Evolutionary conservation across 441 rosid genomes (phyloP).

Genomic region (Manihot esculenta): DNA sequence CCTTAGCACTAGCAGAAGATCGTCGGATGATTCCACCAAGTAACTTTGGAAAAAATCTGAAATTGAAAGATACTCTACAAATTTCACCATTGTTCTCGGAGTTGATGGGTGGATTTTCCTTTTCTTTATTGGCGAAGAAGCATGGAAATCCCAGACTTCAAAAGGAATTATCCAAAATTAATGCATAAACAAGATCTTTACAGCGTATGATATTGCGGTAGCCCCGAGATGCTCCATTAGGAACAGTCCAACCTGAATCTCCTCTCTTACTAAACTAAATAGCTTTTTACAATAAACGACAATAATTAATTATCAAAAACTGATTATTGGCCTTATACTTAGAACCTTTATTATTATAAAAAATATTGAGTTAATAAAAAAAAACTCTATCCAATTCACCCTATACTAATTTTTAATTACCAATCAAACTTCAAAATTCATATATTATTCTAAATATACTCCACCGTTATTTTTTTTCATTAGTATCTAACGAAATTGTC

Average conservation of each 20-base stretch:
- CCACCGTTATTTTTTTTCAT: no score
- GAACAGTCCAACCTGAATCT: constrained; percentile 21
- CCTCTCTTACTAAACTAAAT: constrained; percentile 7
- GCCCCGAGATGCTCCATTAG: not conserved
- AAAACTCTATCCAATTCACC: no score
- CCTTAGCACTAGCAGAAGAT: constrained; percentile 25
- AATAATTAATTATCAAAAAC: no score
- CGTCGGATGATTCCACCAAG: constrained; percentile 20
- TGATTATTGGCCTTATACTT: no score
- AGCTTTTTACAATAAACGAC: no score
- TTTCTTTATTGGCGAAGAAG: constrained; percentile 6
- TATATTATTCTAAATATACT: no score
- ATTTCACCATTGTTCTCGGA: not conserved
- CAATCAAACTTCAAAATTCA: no score
- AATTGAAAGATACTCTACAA: not conserved
- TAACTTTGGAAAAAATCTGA: constrained; percentile 2
- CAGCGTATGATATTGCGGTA: constrained; percentile 17
- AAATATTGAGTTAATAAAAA: no score
- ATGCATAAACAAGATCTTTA: constrained; percentile 15
- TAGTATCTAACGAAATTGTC: no score
- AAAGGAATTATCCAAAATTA: constrained; percentile 1
- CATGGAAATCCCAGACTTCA: constrained; percentile 25
- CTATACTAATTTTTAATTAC: no score
- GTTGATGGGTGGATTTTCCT: not conserved
- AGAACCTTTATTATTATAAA: no score